Evolutionary conservation across 441 rosid species (phyloP).

Genomic region (Syzygium syzygioides): DNA sequence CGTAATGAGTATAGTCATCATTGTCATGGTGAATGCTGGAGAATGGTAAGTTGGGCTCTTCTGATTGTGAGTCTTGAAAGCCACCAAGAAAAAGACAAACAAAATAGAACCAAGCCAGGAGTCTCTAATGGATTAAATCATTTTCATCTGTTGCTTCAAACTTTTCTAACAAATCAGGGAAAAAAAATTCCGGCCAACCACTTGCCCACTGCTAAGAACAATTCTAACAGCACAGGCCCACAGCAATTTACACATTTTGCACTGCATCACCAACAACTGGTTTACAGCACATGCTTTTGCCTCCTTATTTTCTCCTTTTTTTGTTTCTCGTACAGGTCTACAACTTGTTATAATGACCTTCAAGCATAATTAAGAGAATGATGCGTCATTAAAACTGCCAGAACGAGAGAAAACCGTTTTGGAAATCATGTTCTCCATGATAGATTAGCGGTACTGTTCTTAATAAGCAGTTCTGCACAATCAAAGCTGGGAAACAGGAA

Average conservation of each 20-base stretch:
- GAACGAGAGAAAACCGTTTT: no score
- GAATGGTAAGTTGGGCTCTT: constrained; percentile 35
- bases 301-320: not conserved
- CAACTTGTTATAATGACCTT: not conserved
- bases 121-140: constrained; percentile 18
- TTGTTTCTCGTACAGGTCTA: not conserved
- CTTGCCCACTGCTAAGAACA: constrained; percentile 47
- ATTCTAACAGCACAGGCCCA: constrained; percentile 57
- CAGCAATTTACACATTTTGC: constrained; percentile 17
- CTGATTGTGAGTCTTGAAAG: constrained; percentile 29
- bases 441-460: no score
- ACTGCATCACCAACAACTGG: constrained; percentile 1
- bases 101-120: constrained; percentile 33
- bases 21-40: constrained; percentile 23
- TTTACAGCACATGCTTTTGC: constrained; percentile 19
- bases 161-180: constrained; percentile 3
- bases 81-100: constrained; percentile 38
- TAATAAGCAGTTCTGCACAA: no score
- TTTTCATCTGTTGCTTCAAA: constrained; percentile 34
- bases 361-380: no score
- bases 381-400: no score
- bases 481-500: not conserved
- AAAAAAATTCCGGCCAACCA: constrained; percentile 35
- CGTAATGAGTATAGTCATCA: constrained; percentile 17
- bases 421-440: no score